Conservation (phyloP, 768 basidiomycete species). For the Psilocybe tampanensis region DNA sequence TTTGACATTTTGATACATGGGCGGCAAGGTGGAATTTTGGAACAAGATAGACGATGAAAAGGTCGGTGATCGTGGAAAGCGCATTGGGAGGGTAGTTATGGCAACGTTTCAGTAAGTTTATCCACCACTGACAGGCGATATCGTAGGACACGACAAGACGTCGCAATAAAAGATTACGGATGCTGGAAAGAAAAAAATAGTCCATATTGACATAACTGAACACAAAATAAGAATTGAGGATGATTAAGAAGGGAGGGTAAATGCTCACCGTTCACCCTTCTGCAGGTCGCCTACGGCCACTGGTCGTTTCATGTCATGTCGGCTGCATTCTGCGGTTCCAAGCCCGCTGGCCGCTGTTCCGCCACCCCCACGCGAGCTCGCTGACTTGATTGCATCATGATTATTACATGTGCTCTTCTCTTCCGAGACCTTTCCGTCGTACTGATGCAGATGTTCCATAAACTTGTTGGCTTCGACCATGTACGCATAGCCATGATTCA, state of each 20-base stretch:
- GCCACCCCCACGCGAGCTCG: constrained; percentile 14
- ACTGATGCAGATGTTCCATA: not conserved
- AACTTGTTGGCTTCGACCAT: constrained; percentile 27
- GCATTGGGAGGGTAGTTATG: not conserved
- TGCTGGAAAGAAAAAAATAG: constrained; percentile 29
- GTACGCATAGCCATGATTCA: constrained; percentile 28
- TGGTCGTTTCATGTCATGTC: constrained; percentile 30
- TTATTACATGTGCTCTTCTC: constrained; percentile 29
- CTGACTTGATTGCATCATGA: constrained; percentile 27
- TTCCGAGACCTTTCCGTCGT: constrained; percentile 13
- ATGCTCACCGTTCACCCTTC: constrained; percentile 32
- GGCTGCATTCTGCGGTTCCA: constrained; percentile 26
- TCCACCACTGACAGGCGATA: constrained; percentile 34
- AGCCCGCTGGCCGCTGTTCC: constrained; percentile 27
- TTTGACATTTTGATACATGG: constrained; percentile 22
- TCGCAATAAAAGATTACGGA: not conserved
- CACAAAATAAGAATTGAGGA: too few species aligned
- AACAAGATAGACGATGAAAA: constrained; percentile 16
- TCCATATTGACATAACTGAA: constrained; percentile 39
- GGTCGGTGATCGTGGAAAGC: not conserved
- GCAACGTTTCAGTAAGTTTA: constrained; percentile 18
- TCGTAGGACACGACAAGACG: constrained; percentile 31
- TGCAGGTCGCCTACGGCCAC: constrained; percentile 30
- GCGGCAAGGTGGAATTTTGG: constrained; percentile 32
- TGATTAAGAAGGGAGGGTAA: too few species aligned